Conservation (phyloP, 257 asterid genomes). For the Solanum clarkiae region DNA sequence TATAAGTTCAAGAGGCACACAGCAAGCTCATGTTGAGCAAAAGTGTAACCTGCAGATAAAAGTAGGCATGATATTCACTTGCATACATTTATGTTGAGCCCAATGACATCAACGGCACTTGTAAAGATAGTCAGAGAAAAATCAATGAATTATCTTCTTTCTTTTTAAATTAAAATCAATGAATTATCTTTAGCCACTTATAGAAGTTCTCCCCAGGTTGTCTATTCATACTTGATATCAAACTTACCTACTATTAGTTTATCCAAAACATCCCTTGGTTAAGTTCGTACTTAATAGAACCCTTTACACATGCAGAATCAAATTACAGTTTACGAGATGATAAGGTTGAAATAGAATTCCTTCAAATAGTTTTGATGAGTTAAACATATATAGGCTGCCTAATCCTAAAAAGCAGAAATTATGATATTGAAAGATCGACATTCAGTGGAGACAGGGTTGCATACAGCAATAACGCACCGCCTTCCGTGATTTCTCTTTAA, state of each 20-base stretch:
- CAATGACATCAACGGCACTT: background rate
- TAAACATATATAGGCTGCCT: background rate
- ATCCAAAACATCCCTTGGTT: background rate
- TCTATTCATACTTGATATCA: background rate
- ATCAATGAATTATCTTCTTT: background rate
- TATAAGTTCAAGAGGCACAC: background rate
- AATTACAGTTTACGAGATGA: background rate
- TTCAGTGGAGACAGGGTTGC: background rate
- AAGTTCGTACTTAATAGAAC: background rate
- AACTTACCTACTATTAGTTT: background rate
- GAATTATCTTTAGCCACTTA: background rate
- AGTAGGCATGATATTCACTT: background rate
- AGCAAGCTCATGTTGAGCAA: background rate
- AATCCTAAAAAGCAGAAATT: background rate
- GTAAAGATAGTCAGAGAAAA: background rate
- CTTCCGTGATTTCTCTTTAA: slow-evolving; percentile 87
- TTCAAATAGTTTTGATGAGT: background rate
- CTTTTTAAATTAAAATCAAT: background rate
- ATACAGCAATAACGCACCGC: slow-evolving; percentile 42
- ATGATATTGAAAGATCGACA: background rate
- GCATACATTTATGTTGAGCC: background rate
- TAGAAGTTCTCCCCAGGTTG: background rate
- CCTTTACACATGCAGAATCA: background rate
- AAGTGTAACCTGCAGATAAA: background rate
- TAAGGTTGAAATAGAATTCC: background rate